These are phyloP conservation scores for Lactifluus echinatus DNA, from an alignment of 768 basidiomycete species.

Conservation along the genomic window DNA sequence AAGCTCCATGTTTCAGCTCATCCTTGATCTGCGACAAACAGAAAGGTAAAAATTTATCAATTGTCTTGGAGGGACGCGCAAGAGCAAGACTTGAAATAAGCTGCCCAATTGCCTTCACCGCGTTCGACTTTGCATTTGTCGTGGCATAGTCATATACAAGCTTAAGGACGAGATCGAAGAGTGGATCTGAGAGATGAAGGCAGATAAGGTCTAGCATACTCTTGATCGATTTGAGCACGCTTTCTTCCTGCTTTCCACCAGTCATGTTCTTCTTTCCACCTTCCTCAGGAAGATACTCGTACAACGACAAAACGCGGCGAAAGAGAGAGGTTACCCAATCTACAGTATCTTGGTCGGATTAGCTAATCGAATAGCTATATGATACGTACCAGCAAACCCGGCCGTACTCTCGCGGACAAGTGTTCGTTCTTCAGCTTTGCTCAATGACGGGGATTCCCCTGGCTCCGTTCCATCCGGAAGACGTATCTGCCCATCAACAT, in stretches of 20 bases:
- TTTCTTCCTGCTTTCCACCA: slow-evolving; percentile 77
- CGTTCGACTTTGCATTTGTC: slow-evolving; percentile 84
- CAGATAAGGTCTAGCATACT: slow-evolving; percentile 75
- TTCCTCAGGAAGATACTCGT: slow-evolving; percentile 92
- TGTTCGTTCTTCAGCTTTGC: slow-evolving; percentile 58
- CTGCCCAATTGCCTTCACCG: slow-evolving; percentile 85
- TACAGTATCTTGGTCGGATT: slow-evolving; percentile 23
- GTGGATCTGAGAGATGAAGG: slow-evolving; percentile 63
- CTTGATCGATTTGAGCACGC: slow-evolving; percentile 69
- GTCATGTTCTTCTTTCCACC: slow-evolving; percentile 81
- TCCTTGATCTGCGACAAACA: slow-evolving; percentile 71
- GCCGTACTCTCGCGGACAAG: slow-evolving; percentile 72
- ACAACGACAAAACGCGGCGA: slow-evolving; percentile 69
- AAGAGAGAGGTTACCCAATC: slow-evolving; percentile 79
- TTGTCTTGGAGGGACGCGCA: slow-evolving; percentile 63
- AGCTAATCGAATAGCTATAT: background rate
- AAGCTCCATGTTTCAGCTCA: slow-evolving; percentile 86
- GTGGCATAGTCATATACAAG: slow-evolving; percentile 81
- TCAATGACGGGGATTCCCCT: slow-evolving; percentile 35
- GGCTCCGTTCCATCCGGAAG: slow-evolving; percentile 46
- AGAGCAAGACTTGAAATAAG: slow-evolving; percentile 79
- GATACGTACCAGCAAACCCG: slow-evolving; percentile 55
- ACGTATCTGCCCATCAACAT: slow-evolving; percentile 38
- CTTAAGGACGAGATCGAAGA: slow-evolving; percentile 81
- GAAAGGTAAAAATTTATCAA: slow-evolving; percentile 72